A percentile compares a stretch with the other conserved stretches of the same genome.
phyloP scores from a whole-genome alignment of 441 rosid genomes.

The Euphorbia schlechtendalii region DNA sequence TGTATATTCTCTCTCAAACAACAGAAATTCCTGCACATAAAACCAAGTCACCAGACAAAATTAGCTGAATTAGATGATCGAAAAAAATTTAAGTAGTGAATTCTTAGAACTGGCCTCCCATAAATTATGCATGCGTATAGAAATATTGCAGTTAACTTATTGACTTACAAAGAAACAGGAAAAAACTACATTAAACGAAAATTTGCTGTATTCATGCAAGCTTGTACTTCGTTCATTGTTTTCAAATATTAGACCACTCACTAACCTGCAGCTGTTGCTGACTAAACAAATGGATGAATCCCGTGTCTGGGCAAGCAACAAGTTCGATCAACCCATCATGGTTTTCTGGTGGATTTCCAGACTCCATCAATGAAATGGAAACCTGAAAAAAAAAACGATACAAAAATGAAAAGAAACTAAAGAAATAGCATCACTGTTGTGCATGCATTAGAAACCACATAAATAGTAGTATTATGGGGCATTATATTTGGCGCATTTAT shows the following conservation, averaged over 20 bases:
- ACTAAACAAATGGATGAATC: conserved; percentile 75
- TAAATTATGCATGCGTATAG: not conserved
- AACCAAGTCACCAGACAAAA: conserved; percentile 9
- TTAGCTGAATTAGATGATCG: not conserved
- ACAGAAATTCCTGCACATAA: conserved; percentile 65
- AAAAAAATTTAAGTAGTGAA: not conserved
- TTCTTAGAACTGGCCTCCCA: not conserved
- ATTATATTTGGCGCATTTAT: not conserved
- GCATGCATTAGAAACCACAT: not conserved
- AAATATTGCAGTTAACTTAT: not conserved
- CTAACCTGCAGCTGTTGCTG: conserved; percentile 85
- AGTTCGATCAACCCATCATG: conserved; percentile 83
- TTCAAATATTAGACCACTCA: conserved; percentile 3
- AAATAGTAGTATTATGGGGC: not conserved
- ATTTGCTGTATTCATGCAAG: not conserved
- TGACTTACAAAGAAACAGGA: not conserved
- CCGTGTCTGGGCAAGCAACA: conserved; percentile 61
- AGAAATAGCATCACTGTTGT: too few relatives aligned
- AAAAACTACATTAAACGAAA: not conserved
- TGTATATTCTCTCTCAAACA: conserved; percentile 82
- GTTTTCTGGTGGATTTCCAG: conserved; percentile 58
- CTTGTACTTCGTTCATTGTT: not conserved
- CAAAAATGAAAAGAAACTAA: too few relatives aligned
- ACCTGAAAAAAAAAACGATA: conserved; percentile 55
- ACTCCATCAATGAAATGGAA: conserved; percentile 63